Base-by-base conservation (phyloP, 805 yeast species). In the Candida krabiensis region DNA sequence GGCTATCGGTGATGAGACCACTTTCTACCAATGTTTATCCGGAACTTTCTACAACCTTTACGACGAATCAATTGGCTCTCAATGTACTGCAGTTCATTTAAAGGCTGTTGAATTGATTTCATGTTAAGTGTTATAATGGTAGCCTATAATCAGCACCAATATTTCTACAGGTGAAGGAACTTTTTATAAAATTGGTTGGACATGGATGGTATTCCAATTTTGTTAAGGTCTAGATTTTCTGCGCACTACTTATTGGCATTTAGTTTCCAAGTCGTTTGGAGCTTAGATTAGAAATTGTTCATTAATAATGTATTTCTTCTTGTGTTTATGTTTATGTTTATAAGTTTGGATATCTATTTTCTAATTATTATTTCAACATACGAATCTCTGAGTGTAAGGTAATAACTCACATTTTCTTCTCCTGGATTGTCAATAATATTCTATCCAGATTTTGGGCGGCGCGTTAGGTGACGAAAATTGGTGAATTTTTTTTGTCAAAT, bases 21-120 rank as follows among this genome's bases (percentile, higher is more conserved):
- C 60, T 28, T 75, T 75, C 72, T 75, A 67, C 69, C 73, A 73
- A 60, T 75, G 81, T 61, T 52, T 63, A 46, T 73, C 79, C 13
- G 81, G 80, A 45, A 69, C 71, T 49, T 75, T 75, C 73, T 74
- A 71, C 75, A 75, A 75, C 70, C 66, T 75, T 58, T 75, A 75
- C 61, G 79, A 72, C 55, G 63, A 73, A 61, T 52, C 60, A 40
- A 58, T 68, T 49, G 76, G 73, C 37, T 61, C 55, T 26, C 77
- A 73, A 57, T 73, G 79, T 62, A 47, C 58, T 37, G 64, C 71
- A 26, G 78, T 75, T 36, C 52, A 67, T 48, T 66, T 75, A 32
- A 52, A 58, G 45, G 59, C 70, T 43, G 65, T 73, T 37, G 71
- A 73, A 49, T 62, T 73, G 47, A 64, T 67, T 27, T 36, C 46